Evolutionary conservation across 805 yeast species (phyloP).

Genomic region (Schizosaccharomyces pombe): DNA sequence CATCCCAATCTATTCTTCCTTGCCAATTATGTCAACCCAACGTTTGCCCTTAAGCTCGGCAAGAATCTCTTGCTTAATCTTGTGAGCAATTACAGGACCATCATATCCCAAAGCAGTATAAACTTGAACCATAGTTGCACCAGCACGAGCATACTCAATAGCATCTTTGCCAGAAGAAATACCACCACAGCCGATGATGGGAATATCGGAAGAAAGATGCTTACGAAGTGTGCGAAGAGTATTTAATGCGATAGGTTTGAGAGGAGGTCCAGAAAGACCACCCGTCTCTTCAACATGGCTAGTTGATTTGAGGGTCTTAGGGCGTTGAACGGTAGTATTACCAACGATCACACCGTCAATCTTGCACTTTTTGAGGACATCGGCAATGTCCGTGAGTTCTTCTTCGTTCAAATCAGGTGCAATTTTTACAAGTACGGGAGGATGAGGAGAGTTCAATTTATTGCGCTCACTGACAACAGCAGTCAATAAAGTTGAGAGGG

Average conservation of each 20-base stretch:
- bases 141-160: conserved; percentile 74
- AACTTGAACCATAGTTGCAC: conserved; percentile 70
- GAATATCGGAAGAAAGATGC: conserved; percentile 49
- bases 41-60: conserved; percentile 54
- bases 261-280: conserved; percentile 81
- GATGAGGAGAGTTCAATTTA: conserved; percentile 22
- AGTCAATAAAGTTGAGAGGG: conserved; percentile 38
- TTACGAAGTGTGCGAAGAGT: conserved; percentile 53
- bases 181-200: conserved; percentile 87
- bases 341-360: conserved; percentile 84
- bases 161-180: conserved; percentile 73
- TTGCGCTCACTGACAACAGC: conserved; percentile 48
- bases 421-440: conserved; percentile 72
- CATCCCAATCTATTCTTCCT: background rate
- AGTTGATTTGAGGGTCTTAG: conserved; percentile 31
- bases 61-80: conserved; percentile 35
- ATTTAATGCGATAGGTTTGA: conserved; percentile 52
- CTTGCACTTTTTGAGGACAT: conserved; percentile 47
- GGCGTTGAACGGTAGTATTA: conserved; percentile 78
- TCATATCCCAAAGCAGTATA: conserved; percentile 80
- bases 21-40: conserved; percentile 60
- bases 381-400: conserved; percentile 64
- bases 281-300: conserved; percentile 39
- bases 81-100: conserved; percentile 65
- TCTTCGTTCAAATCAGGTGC: conserved; percentile 78